phyloP scores from a whole-genome alignment of 768 basidiomycete species.

The Cytidiella melzeri region DNA sequence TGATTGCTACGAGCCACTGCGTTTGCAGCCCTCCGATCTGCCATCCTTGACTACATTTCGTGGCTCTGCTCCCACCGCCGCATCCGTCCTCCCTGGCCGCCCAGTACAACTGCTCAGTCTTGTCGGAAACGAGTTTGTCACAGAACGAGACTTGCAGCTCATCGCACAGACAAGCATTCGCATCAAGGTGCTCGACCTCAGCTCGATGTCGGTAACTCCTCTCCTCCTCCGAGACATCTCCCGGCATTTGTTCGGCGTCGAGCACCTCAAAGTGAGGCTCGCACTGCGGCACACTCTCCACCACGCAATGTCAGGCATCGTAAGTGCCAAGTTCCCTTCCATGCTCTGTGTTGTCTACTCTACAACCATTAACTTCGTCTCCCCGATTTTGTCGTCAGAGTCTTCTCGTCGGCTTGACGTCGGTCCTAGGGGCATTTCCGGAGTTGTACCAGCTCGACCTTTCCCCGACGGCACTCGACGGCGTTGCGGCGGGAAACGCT shows the following conservation, averaged over 20 bases:
- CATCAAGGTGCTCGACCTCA: constrained; percentile 51
- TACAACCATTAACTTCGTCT: background rate
- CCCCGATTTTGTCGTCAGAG: constrained; percentile 32
- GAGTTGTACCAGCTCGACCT: constrained; percentile 50
- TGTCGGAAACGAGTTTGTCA: constrained; percentile 51
- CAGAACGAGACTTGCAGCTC: constrained; percentile 41
- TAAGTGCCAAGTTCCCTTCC: constrained; percentile 30
- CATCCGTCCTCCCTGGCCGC: constrained; percentile 52
- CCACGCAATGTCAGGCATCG: constrained; percentile 57
- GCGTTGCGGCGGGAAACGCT: constrained; percentile 32
- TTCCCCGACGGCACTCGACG: constrained; percentile 50
- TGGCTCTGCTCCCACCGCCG: constrained; percentile 53
- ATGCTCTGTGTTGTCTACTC: background rate
- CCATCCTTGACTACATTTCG: constrained; percentile 50
- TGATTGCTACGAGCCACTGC: constrained; percentile 36
- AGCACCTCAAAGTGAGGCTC: constrained; percentile 47
- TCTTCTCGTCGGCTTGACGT: constrained; percentile 52
- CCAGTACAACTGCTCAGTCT: constrained; percentile 53
- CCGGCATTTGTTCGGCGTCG: constrained; percentile 41
- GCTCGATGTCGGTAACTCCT: constrained; percentile 53
- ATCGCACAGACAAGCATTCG: constrained; percentile 45
- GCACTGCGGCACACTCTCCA: constrained; percentile 63
- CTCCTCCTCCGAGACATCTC: constrained; percentile 51
- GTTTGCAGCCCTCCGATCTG: constrained; percentile 38
- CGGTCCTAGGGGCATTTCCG: constrained; percentile 46